phyloP scores from a whole-genome alignment of 2,329 filamentous ascomycete genomes.

The Metarhizium humberi region DNA sequence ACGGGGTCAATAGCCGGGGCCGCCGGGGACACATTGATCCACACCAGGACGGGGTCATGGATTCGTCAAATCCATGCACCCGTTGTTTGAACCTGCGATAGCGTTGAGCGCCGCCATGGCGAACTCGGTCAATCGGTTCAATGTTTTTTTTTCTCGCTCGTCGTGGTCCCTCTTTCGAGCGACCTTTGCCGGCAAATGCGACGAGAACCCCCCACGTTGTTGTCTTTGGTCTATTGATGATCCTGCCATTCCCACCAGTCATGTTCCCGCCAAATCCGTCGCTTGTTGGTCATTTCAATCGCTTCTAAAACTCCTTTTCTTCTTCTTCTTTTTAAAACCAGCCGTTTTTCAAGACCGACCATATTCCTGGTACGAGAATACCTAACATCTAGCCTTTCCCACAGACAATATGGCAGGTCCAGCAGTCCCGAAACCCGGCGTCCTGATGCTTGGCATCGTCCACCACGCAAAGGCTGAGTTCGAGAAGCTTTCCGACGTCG shows the following conservation, averaged over 20 bases:
- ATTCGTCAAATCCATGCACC: not conserved
- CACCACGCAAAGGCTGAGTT: constrained; percentile 11
- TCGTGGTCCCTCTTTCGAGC: too few relatives aligned
- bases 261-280: not conserved
- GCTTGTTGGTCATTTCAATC: not conserved
- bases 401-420: not conserved
- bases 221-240: not conserved
- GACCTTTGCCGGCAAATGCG: not conserved
- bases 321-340: not conserved
- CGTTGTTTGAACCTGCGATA: too few relatives aligned
- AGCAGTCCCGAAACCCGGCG: constrained; percentile 4
- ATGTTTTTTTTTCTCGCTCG: too few relatives aligned
- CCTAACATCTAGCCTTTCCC: too few relatives aligned
- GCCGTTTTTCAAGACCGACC: too few relatives aligned
- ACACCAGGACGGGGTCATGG: not conserved
- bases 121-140: too few relatives aligned
- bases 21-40: not conserved
- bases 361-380: too few relatives aligned
- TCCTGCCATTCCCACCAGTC: not conserved
- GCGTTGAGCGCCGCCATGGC: too few relatives aligned
- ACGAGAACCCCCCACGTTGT: not conserved
- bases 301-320: not conserved
- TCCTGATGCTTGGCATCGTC: constrained; percentile 12
- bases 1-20: constrained; percentile 5
- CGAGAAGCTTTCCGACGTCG: constrained; percentile 9